These are phyloP conservation scores for Pterocarpus santalinus DNA, from an alignment of 306 rosid species.

Conservation along the genomic window DNA sequence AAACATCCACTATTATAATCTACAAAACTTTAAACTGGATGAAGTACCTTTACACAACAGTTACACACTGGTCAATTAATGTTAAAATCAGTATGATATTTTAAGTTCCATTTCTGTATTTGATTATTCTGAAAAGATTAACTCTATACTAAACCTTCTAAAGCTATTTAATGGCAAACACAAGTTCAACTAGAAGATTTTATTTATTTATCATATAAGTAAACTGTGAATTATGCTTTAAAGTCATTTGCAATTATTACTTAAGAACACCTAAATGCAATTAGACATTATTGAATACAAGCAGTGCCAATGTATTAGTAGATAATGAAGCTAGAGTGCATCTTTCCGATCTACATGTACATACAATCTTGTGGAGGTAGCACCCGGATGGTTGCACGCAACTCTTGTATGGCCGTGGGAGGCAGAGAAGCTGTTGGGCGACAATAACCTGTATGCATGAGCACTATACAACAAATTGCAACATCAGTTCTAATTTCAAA, in stretches of 20 bases:
- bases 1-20: not conserved
- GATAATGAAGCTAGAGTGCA: constrained; percentile 34
- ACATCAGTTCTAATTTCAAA: constrained; percentile 47
- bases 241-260: constrained; percentile 2
- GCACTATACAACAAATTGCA: constrained; percentile 66
- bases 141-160: constrained; percentile 8
- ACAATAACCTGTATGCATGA: constrained; percentile 98
- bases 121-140: not conserved
- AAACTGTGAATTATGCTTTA: not conserved
- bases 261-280: constrained; percentile 1
- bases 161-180: not conserved
- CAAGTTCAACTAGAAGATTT: constrained; percentile 18
- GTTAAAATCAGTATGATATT: not conserved
- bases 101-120: not conserved
- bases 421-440: constrained; percentile 97
- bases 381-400: constrained; percentile 77
- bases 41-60: not conserved
- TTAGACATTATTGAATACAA: constrained; percentile 9
- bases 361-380: constrained; percentile 93
- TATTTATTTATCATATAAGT: not conserved
- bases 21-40: constrained; percentile 6
- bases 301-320: not conserved
- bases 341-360: constrained; percentile 47
- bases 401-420: constrained; percentile 86
- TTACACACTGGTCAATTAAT: not conserved